Conservation (phyloP, 176 grass and related monocot species). For the Musa acuminata region DNA sequence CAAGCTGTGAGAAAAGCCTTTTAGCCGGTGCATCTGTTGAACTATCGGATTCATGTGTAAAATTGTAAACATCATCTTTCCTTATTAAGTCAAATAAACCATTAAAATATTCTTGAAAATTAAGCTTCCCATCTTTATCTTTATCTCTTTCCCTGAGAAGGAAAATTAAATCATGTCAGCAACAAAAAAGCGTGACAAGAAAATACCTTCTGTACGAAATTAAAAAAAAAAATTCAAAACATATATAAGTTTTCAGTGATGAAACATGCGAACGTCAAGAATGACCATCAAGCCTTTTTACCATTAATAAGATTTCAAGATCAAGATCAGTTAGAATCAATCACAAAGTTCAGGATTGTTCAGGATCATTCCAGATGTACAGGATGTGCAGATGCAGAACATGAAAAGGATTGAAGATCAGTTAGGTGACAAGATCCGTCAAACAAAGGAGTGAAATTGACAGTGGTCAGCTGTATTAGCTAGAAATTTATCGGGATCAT, state of each 20-base stretch:
- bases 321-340: too few species aligned
- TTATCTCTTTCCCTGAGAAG: constrained; percentile 83
- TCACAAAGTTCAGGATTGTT: too few species aligned
- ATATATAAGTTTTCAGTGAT: background rate
- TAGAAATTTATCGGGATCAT: too few species aligned
- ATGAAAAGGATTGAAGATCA: too few species aligned
- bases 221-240: background rate
- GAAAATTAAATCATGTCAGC: constrained; percentile 1
- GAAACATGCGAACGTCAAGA: too few species aligned
- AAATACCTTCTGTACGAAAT: constrained; percentile 3
- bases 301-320: too few species aligned
- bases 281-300: too few species aligned
- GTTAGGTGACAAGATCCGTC: too few species aligned
- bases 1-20: constrained; percentile 84
- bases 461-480: too few species aligned
- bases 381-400: too few species aligned
- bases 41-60: constrained; percentile 38
- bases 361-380: too few species aligned
- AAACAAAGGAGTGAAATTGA: too few species aligned
- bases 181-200: constrained; percentile 7
- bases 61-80: constrained; percentile 47
- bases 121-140: constrained; percentile 69
- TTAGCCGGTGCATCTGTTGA: constrained; percentile 54
- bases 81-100: constrained; percentile 77
- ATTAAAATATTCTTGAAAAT: constrained; percentile 77